Evolutionary conservation across 1,284 basidiomycete species (phyloP).

Genomic region (Tilletiaria anomala): DNA sequence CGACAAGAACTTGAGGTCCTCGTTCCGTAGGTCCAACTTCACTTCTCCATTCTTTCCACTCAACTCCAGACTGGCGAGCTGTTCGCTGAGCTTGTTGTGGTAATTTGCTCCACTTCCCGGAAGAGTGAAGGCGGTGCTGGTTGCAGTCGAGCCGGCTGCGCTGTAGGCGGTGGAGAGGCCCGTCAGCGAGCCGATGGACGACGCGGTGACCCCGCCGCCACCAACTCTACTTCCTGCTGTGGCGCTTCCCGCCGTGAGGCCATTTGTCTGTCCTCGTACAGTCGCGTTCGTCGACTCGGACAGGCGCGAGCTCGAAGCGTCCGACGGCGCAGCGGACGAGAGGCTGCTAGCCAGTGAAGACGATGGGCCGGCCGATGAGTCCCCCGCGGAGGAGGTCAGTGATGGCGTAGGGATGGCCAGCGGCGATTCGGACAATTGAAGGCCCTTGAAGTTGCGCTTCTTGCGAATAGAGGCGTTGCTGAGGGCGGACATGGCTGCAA

Average conservation of each 20-base stretch:
- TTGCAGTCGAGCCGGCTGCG: conserved; percentile 4
- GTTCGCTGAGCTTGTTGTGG: conserved; percentile 29
- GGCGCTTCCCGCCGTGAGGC: not conserved
- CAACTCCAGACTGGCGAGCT: conserved; percentile 40
- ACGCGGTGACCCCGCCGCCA: not conserved
- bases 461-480: conserved; percentile 12
- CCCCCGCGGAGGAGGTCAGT: too few relatives aligned
- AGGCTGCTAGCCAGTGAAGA: too few relatives aligned
- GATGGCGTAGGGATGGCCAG: conserved; percentile 7
- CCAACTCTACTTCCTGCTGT: too few relatives aligned
- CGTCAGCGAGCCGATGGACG: not conserved
- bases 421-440: conserved; percentile 25
- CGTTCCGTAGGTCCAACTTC: conserved; percentile 40
- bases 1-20: conserved; percentile 51
- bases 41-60: conserved; percentile 34
- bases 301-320: too few relatives aligned
- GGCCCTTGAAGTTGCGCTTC: conserved; percentile 38
- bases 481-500: not conserved
- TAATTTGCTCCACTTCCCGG: conserved; percentile 13
- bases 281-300: too few relatives aligned
- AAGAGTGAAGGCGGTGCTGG: not conserved
- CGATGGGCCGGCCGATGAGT: too few relatives aligned
- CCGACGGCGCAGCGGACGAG: too few relatives aligned
- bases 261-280: too few relatives aligned
- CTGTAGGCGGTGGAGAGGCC: conserved; percentile 6